phyloP scores from a whole-genome alignment of 139 green algal species.

The Coelastrella sp. region DNA sequence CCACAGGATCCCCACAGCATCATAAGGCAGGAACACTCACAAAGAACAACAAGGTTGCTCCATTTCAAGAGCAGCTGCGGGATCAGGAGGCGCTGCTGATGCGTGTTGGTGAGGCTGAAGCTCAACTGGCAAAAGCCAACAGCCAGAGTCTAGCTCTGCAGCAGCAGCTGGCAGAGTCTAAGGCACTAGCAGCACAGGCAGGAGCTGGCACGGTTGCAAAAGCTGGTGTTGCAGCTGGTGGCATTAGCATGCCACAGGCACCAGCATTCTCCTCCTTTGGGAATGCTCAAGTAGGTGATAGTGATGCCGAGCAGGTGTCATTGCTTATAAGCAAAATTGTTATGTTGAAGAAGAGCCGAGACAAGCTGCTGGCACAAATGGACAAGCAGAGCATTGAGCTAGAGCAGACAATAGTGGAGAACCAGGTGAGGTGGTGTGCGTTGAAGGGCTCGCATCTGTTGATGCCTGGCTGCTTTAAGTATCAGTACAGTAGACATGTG shows the following conservation, averaged over 20 bases:
- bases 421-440: constrained; percentile 18
- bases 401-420: constrained; percentile 60
- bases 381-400: constrained; percentile 63
- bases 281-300: background rate
- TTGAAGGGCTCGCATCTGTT: background rate
- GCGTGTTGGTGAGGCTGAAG: background rate
- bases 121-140: background rate
- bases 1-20: too few species aligned
- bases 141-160: constrained; percentile 4
- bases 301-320: constrained; percentile 36
- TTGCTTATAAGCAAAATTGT: constrained; percentile 54
- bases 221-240: background rate
- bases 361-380: constrained; percentile 62
- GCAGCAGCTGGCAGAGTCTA: constrained; percentile 44
- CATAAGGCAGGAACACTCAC: background rate
- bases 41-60: background rate
- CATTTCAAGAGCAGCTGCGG: constrained; percentile 13
- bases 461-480: background rate
- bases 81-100: background rate
- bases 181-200: constrained; percentile 20
- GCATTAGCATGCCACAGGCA: background rate
- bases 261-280: background rate
- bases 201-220: background rate
- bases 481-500: too few species aligned
- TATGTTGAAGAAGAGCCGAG: constrained; percentile 60